Base-by-base conservation (phyloP, 2,329 filamentous ascomycete species). In the Colletotrichum simmondsii region DNA sequence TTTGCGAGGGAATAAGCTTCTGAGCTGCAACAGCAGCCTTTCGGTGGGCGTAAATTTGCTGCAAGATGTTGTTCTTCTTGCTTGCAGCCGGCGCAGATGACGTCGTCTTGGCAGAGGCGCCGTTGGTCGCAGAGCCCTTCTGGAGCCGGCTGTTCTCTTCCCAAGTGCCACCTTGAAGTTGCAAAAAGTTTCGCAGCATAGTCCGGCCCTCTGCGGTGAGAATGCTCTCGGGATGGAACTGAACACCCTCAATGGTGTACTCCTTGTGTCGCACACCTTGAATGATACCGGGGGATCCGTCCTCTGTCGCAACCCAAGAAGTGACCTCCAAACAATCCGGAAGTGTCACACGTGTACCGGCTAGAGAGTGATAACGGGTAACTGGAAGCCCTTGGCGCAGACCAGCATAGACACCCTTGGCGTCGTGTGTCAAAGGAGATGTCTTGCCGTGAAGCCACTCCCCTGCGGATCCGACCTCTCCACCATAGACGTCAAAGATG, bases 371-470 rank as follows among this genome's bases (percentile, higher is more conserved):
- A 80, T 99, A 99, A 75, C 97, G 89, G 19, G 97, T 99, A 24
- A 99, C 95, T 0, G 94, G 94, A 24, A 99, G 88, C 42, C 91
- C 90, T 79, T 97, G 93, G 4, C 92, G 85, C 69, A 99, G 87
- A n/a, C 92, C 92, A 56, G 91, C 89, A 80, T 98, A 99, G 8
- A 98, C 93, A n/a, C 97, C 97, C 82, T 95, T 97, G 64, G 88
- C 89, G 81, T 99, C 97, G 83, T 99, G 97, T 53, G 91, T 90
- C 79, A 99, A 87, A 63, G 93, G 92, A 2, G 96, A 98, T 7
- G 97, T 99, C 86, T 99, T 99, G 78, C 97, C 97, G 80, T 99
- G 97, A 67, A 99, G 87, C 79, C 98, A 98, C 85, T 99, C 97
- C 30, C 97, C 97, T 11, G 97, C 97, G 72, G 95, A 96, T 80